Evolutionary conservation across 2,329 filamentous ascomycete species (phyloP).

Genomic region (Amauroascus verrucosus): DNA sequence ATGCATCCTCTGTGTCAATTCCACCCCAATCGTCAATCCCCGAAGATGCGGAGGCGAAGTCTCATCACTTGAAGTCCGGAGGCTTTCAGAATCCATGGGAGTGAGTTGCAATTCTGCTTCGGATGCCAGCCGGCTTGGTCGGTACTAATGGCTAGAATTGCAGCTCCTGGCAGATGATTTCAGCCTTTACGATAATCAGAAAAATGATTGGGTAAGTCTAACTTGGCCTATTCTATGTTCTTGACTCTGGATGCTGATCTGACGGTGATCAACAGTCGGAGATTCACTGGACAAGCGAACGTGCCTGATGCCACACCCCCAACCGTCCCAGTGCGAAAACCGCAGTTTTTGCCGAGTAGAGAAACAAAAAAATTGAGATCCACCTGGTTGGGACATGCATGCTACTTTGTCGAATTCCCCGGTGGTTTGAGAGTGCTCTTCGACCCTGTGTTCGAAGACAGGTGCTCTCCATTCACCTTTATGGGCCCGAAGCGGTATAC

Average conservation of each 20-base stretch:
- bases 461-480: slow-evolving; percentile 66
- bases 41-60: slow-evolving; percentile 33
- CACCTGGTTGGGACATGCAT: slow-evolving; percentile 92
- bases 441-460: slow-evolving; percentile 83
- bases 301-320: slow-evolving; percentile 54
- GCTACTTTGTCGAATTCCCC: slow-evolving; percentile 85
- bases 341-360: slow-evolving; percentile 55
- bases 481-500: slow-evolving; percentile 70
- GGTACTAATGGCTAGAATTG: not conserved
- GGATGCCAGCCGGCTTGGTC: not conserved
- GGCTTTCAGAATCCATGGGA: slow-evolving; percentile 38
- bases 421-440: slow-evolving; percentile 78
- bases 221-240: not conserved
- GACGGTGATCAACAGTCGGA: slow-evolving; percentile 26
- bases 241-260: not conserved
- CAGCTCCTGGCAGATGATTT: slow-evolving; percentile 21
- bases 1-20: slow-evolving; percentile 33
- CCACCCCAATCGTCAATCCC: slow-evolving; percentile 27
- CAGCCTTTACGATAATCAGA: slow-evolving; percentile 5
- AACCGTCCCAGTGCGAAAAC: slow-evolving; percentile 56
- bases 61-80: slow-evolving; percentile 31
- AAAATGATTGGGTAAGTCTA: slow-evolving; percentile 9
- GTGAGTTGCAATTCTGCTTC: slow-evolving; percentile 20
- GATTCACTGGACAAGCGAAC: slow-evolving; percentile 42
- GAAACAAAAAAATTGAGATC: slow-evolving; percentile 56